Evolutionary conservation across 1,284 basidiomycete species (phyloP).

Genomic region (Sanghuangporus sanghuang): DNA sequence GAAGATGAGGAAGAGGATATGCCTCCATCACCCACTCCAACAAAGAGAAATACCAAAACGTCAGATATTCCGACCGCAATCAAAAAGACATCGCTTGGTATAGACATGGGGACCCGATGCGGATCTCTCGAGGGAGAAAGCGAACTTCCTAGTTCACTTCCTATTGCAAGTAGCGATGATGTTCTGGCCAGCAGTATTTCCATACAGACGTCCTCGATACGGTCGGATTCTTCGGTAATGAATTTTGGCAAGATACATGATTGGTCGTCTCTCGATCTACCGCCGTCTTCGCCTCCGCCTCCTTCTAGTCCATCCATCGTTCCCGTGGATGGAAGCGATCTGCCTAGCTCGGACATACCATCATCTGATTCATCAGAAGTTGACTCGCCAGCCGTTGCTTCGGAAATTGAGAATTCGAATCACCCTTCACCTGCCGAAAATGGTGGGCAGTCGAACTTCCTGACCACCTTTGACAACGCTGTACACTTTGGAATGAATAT

Average conservation of each 20-base stretch:
- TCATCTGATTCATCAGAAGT: conserved; percentile 8
- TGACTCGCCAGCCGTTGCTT: conserved; percentile 8
- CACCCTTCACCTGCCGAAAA: not conserved
- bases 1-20: not conserved
- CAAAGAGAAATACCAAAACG: not conserved
- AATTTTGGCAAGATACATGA: conserved; percentile 12
- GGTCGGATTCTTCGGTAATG: conserved; percentile 13
- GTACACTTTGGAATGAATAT: not conserved
- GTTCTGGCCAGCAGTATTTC: not conserved
- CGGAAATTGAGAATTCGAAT: conserved; percentile 1
- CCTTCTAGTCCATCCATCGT: conserved; percentile 13
- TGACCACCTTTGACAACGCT: not conserved
- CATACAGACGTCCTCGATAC: not conserved
- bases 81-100: not conserved
- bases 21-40: conserved; percentile 15
- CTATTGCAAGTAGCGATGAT: conserved; percentile 17
- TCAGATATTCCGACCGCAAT: not conserved
- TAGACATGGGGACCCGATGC: not conserved
- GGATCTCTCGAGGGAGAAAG: not conserved
- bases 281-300: conserved; percentile 17
- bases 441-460: not conserved
- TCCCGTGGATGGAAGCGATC: conserved; percentile 8
- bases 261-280: conserved; percentile 15
- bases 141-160: conserved; percentile 11
- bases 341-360: conserved; percentile 13